Conservation (phyloP, 2,329 filamentous ascomycete species). For the Cytospora leucostoma region DNA sequence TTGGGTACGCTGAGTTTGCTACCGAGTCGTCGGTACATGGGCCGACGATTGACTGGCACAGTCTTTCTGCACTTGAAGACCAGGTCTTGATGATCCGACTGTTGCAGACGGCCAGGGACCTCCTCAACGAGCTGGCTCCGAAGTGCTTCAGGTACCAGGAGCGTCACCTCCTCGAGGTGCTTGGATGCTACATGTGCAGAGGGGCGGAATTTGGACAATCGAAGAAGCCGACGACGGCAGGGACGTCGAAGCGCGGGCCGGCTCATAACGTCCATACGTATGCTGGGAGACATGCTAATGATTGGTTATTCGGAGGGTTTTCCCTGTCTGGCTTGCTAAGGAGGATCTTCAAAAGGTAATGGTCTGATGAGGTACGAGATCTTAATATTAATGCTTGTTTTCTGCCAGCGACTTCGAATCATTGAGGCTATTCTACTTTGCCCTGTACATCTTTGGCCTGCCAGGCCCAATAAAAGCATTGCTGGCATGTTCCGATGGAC, state of each 20-base stretch:
- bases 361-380: background rate
- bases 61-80: slow-evolving; percentile 22
- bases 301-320: slow-evolving; percentile 26
- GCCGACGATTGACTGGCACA: slow-evolving; percentile 26
- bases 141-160: slow-evolving; percentile 29
- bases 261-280: slow-evolving; percentile 22
- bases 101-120: slow-evolving; percentile 18
- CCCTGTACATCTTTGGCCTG: too few relatives aligned
- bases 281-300: slow-evolving; percentile 24
- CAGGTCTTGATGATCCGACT: slow-evolving; percentile 8
- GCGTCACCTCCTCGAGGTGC: slow-evolving; percentile 29
- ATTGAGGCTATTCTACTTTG: background rate
- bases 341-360: slow-evolving; percentile 13
- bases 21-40: slow-evolving; percentile 5
- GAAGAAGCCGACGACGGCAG: slow-evolving; percentile 8
- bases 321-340: slow-evolving; percentile 20
- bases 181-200: slow-evolving; percentile 38
- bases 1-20: background rate
- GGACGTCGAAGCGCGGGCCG: slow-evolving; percentile 7
- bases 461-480: too few relatives aligned
- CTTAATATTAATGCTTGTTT: slow-evolving; percentile 13
- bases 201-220: slow-evolving; percentile 22
- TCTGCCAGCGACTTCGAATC: background rate
- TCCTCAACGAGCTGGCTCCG: slow-evolving; percentile 26
- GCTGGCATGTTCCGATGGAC: too few relatives aligned